A percentile compares a stretch with the other conserved stretches of the same genome.
phyloP scores from a whole-genome alignment of 2,329 filamentous ascomycete genomes.

The Venturiaceae sp. region DNA sequence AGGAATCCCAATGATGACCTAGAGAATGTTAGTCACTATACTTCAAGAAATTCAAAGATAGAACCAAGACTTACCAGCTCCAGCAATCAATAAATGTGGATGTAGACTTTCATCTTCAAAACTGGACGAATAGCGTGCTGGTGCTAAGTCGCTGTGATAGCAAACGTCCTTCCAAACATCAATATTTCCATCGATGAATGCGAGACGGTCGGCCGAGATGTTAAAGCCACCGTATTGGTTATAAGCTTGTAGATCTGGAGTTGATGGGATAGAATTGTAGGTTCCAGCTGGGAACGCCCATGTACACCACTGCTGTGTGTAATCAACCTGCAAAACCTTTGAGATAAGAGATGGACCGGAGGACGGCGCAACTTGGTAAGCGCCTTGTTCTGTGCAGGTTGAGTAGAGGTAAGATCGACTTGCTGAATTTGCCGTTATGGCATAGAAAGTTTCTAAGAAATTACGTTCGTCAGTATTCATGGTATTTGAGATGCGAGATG shows the following conservation, averaged over 20 bases:
- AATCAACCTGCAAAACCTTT: slow-evolving; percentile 35
- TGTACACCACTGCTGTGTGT: slow-evolving; percentile 47
- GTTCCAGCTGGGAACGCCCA: slow-evolving; percentile 41
- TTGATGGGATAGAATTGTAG: slow-evolving; percentile 34
- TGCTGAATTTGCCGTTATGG: slow-evolving; percentile 29
- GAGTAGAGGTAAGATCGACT: slow-evolving; percentile 41
- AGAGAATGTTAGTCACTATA: too few relatives aligned
- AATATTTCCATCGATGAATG: slow-evolving; percentile 41
- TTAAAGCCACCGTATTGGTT: slow-evolving; percentile 39
- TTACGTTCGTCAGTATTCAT: neutral
- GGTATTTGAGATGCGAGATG: neutral
- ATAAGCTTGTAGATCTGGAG: slow-evolving; percentile 31
- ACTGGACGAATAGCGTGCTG: slow-evolving; percentile 22
- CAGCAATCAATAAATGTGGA: slow-evolving; percentile 39
- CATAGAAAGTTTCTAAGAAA: slow-evolving; percentile 27
- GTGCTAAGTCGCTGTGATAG: slow-evolving; percentile 37
- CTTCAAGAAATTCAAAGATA: too few relatives aligned
- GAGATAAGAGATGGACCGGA: slow-evolving; percentile 37
- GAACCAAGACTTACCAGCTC: too few relatives aligned
- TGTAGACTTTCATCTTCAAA: slow-evolving; percentile 14
- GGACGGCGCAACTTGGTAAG: slow-evolving; percentile 38
- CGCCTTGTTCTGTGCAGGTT: slow-evolving; percentile 38
- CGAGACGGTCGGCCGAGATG: slow-evolving; percentile 36
- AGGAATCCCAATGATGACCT: slow-evolving; percentile 44
- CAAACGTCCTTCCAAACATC: slow-evolving; percentile 45